phyloP scores from a whole-genome alignment of 495 filamentous ascomycete species.

The Penicillium malachiteum region DNA sequence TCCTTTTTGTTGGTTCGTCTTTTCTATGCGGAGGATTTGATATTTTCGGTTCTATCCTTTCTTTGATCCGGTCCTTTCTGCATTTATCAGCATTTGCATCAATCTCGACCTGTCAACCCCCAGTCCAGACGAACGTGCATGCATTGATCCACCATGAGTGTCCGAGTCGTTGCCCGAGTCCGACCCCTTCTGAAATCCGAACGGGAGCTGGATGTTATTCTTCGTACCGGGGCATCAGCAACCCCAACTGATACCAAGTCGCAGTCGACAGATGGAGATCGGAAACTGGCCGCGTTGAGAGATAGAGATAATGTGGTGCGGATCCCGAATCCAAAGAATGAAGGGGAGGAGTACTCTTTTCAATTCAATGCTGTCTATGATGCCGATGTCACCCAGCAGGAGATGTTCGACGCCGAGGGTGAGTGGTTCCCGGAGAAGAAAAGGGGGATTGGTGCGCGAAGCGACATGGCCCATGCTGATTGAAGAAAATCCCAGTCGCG shows the following conservation, averaged over 20 bases:
- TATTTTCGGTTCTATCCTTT: background rate
- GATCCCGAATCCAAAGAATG: constrained; percentile 94
- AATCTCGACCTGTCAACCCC: background rate
- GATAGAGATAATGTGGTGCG: constrained; percentile 70
- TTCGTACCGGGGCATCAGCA: constrained; percentile 53
- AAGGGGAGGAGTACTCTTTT: constrained; percentile 85
- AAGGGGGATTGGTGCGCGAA: background rate
- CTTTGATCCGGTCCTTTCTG: constrained; percentile 8
- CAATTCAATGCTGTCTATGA: constrained; percentile 95
- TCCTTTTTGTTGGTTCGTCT: constrained; percentile 5
- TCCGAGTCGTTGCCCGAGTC: constrained; percentile 86
- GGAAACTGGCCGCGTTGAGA: constrained; percentile 41
- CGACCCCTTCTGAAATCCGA: constrained; percentile 84
- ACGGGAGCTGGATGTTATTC: constrained; percentile 78
- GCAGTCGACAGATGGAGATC: constrained; percentile 26
- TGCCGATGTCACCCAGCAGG: constrained; percentile 72
- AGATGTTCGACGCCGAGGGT: constrained; percentile 88
- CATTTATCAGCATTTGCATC: constrained; percentile 1
- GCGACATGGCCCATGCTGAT: background rate
- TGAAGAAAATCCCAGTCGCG: constrained; percentile 48
- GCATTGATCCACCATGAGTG: constrained; percentile 43
- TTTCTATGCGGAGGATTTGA: constrained; percentile 5
- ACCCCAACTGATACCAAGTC: constrained; percentile 22
- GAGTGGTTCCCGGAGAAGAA: constrained; percentile 22
- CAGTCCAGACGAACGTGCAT: constrained; percentile 14